A percentile compares a stretch with the other conserved stretches of the same genome.
Evolutionary conservation across 306 rosid species (phyloP).

Genomic region (Ormosia semicastrata): DNA sequence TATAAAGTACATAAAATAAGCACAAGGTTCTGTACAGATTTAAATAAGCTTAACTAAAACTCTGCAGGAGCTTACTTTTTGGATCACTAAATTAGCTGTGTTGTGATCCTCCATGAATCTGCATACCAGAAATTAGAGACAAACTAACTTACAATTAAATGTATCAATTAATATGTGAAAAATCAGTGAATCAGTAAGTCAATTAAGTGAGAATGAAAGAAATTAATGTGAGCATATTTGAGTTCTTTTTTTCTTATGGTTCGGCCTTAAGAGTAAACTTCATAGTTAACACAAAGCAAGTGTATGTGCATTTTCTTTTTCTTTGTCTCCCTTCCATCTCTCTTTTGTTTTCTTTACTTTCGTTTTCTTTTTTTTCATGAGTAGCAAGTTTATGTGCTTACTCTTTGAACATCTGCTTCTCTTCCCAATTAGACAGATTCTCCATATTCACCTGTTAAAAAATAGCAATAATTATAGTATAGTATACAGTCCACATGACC

Average conservation of each 20-base stretch:
- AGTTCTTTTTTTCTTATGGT: neutral
- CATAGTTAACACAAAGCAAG: constrained; percentile 12
- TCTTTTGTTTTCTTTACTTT: neutral
- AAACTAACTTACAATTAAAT: constrained; percentile 4
- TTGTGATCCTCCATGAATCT: constrained; percentile 99
- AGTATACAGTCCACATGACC: neutral
- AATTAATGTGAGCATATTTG: neutral
- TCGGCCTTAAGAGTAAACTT: neutral
- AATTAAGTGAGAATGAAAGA: neutral
- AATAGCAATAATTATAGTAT: constrained; percentile 17
- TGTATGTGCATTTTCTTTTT: neutral
- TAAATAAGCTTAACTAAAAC: constrained; percentile 22
- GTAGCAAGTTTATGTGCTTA: constrained; percentile 42
- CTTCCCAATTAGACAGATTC: constrained; percentile 93
- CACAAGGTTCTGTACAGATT: neutral
- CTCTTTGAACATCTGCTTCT: constrained; percentile 94
- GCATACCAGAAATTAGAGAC: constrained; percentile 23
- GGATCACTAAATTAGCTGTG: constrained; percentile 96
- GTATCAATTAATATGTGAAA: neutral
- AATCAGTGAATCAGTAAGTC: neutral
- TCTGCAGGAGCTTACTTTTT: constrained; percentile 65
- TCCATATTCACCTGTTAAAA: constrained; percentile 79
- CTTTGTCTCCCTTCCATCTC: neutral
- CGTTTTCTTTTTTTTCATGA: neutral
- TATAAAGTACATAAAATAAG: no score